A percentile compares a stretch with the other conserved stretches of the same genome.
Evolutionary conservation across 2,329 filamentous ascomycete species (phyloP).

Genomic region (Tolypocladium capitatum): DNA sequence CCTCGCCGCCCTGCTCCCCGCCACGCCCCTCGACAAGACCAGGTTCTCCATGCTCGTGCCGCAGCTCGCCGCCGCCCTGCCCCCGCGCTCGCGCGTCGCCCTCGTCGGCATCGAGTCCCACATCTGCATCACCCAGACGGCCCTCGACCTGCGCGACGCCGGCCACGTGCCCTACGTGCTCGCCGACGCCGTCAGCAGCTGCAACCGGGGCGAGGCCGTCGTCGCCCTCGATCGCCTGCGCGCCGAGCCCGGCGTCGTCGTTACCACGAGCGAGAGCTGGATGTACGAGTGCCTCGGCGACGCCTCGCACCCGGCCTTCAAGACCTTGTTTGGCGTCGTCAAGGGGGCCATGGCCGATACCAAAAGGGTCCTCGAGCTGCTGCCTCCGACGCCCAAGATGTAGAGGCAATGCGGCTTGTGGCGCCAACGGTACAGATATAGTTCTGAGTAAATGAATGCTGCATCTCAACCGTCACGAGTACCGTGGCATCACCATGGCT

Average conservation of each 20-base stretch:
- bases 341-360: conserved; percentile 65
- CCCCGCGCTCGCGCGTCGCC: conserved; percentile 43
- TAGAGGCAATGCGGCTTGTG: conserved; percentile 10
- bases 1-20: conserved; percentile 43
- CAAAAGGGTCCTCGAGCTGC: conserved; percentile 48
- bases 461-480: neutral
- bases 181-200: conserved; percentile 80
- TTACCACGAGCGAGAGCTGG: conserved; percentile 82
- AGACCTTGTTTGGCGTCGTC: conserved; percentile 58
- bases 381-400: conserved; percentile 47
- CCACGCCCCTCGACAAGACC: conserved; percentile 65
- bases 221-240: conserved; percentile 67
- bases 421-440: neutral
- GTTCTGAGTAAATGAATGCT: neutral
- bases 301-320: conserved; percentile 60
- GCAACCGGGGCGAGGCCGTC: conserved; percentile 67
- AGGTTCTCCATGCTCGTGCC: conserved; percentile 80
- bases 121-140: conserved; percentile 89
- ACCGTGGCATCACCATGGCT: neutral
- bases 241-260: conserved; percentile 53
- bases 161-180: conserved; percentile 79
- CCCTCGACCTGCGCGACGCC: conserved; percentile 60
- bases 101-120: conserved; percentile 88
- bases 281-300: conserved; percentile 85
- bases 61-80: conserved; percentile 34